Evolutionary conservation across 2,329 filamentous ascomycete genomes (phyloP), one percentile per base, ranked within the genome.

Genomic region (Rutstroemia sp.): DNA sequence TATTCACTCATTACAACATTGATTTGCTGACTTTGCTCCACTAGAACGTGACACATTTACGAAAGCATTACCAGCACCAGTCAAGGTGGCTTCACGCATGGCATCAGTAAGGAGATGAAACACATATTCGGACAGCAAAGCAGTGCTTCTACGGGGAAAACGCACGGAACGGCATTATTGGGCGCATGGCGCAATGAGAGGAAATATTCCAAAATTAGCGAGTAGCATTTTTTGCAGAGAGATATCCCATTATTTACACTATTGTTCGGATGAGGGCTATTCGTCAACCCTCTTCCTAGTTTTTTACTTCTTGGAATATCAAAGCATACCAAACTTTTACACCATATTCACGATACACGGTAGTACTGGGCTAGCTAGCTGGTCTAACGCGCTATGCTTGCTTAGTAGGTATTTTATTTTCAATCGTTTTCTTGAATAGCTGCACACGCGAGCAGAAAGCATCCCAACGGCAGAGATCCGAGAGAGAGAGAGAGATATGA

Each of bases 21-120:
- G 14, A 17, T 34, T 38, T 37, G 23, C 53, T 55, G 38, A 55
- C 19, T 10, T 34, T 16, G 19, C 8, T 25, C 19, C 10, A 10
- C 9, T 49, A 70, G 67, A 70, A 47, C 61, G 62, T 19, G 64
- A 70, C 14, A 63, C 54, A 44, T 70, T 72, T 56, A 54, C 57
- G 27, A 62, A 67, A 61, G 59, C 63, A 49, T 60, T 72, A 30
- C 70, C 70, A 12, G 69, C 69, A 19, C 64, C 67, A 42, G 62
- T 65, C 7, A 71, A 66, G 56, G 38, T 55, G n/a, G 64, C 64
- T 57, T 66, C 65, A 52, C 63, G 68, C 19, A 67, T 71, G 58
- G 64, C 56, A 34, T 70, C 70, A 37, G 64, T 71, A 16, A 63
- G 66, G 46, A 66, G 65, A 60, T 70, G 61, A 58, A 38, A 16